These are phyloP conservation scores for Dioszegia hungarica DNA, from an alignment of 768 basidiomycete species.

Conservation along the genomic window DNA sequence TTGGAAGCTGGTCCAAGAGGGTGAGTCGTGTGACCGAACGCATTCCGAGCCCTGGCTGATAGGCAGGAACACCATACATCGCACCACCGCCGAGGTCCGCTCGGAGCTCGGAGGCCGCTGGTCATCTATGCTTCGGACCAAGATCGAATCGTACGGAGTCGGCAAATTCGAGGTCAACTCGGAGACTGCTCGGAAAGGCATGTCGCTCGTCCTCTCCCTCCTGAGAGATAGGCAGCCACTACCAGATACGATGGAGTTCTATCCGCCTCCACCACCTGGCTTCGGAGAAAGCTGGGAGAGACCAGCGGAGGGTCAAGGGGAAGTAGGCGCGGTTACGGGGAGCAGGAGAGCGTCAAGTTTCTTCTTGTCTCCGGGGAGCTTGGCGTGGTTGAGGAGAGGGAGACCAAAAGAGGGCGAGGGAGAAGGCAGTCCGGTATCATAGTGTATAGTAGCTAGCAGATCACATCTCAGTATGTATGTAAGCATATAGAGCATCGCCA, in stretches of 20 bases:
- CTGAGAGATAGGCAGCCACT: conserved; percentile 71
- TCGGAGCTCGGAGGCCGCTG: conserved; percentile 88
- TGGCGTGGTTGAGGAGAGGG: not conserved
- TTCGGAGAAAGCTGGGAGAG: conserved; percentile 24
- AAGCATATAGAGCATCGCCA: not conserved
- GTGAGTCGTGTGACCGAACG: conserved; percentile 54
- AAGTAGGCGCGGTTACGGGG: not conserved
- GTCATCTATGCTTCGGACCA: conserved; percentile 56
- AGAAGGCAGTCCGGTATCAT: not conserved
- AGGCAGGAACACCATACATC: conserved; percentile 56
- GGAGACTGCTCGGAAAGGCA: conserved; percentile 65
- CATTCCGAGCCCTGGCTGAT: too few species aligned
- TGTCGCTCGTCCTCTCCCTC: conserved; percentile 71
- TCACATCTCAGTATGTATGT: conserved; percentile 1
- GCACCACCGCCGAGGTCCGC: conserved; percentile 78
- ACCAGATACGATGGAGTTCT: conserved; percentile 47
- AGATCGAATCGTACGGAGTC: conserved; percentile 79
- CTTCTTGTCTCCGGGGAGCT: not conserved
- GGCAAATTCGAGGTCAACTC: conserved; percentile 80
- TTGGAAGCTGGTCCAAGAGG: conserved; percentile 66
- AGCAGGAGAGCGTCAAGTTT: not conserved
- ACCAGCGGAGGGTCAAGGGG: not conserved
- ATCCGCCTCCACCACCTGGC: conserved; percentile 32
- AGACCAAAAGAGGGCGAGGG: not conserved
- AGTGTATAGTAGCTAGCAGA: not conserved